Base-by-base conservation (phyloP, 805 yeast genomes). In the Metschnikowia shivogae region DNA sequence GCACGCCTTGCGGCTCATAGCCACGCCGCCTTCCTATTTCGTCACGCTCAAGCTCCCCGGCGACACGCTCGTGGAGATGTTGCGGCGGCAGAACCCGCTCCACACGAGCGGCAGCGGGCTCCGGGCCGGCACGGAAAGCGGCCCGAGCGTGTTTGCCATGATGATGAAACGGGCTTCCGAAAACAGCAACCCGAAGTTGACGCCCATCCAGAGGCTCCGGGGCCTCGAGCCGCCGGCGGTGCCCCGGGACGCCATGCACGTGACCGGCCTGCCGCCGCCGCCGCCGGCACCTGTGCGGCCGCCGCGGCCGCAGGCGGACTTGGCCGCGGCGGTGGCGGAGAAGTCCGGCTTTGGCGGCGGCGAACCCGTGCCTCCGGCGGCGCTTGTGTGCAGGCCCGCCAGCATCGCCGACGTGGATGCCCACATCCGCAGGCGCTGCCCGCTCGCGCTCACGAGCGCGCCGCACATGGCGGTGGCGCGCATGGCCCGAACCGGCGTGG, bases 91-190 rank as follows among this genome's bases (percentile, higher is more conserved):
- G 24, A 52, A 48, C 22, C 60, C 56, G 7, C 40, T 52, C 20
- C 49, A 48, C 35, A 51, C 56, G 17, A 31, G 42, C 28, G 54
- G 56, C 14, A 36, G 47, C 8, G 53, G 52, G 7, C 39, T 26
- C 20, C 28, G 17, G 1, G 2, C 13, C 13, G 31, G 13, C 7
- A 22, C 2, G 8, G 44, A 44, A n/a, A 51, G 49, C 7, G 55
- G 49, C 31, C 35, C 48, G 4, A 54, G 64, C 6, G 64, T 68
- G 4, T 72, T 74, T 45, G 62, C 53, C 13, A 64, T 67, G 43
- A 70, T 75, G 70, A 67, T 73, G 64, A 49, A 48, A 24, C 60
- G 64, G 3, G 60, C 68, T 2, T 55, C 66, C 10, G 57, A 52
- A 35, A 46, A 52, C 11, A 45, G 61, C 5, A 50, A 46, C 6